Evolutionary conservation across 257 asterid genomes (phyloP).

Genomic region (Solanum raphanifolium): DNA sequence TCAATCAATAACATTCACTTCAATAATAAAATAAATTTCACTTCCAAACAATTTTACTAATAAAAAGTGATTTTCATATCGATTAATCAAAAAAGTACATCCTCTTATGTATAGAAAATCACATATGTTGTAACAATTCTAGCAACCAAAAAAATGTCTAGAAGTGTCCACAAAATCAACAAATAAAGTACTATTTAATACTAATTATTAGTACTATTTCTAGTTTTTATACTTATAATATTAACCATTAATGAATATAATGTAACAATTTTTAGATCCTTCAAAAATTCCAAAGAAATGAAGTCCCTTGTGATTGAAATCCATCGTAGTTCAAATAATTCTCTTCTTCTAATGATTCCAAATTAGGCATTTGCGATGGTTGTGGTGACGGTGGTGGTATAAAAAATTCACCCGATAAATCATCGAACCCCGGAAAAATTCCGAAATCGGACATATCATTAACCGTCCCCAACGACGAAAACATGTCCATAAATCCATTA

Average conservation of each 20-base stretch:
- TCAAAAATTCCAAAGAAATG: conserved; percentile 57
- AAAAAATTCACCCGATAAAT: conserved; percentile 22
- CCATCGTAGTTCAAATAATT: conserved; percentile 12
- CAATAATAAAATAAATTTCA: too few relatives aligned
- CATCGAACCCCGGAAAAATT: conserved; percentile 56
- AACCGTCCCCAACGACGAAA: conserved; percentile 13
- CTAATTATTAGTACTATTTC: neutral
- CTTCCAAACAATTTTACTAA: too few relatives aligned
- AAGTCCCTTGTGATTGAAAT: conserved; percentile 24
- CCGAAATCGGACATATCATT: conserved; percentile 32
- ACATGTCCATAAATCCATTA: conserved; percentile 27
- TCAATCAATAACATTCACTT: too few relatives aligned
- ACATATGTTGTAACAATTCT: neutral
- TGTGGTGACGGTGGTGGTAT: conserved; percentile 13
- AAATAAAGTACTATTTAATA: neutral
- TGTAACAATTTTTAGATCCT: neutral
- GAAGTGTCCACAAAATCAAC: neutral
- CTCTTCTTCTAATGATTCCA: conserved; percentile 22
- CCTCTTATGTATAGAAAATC: neutral
- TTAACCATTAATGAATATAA: neutral
- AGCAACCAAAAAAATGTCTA: neutral
- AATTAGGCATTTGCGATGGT: conserved; percentile 13
- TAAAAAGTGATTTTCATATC: too few relatives aligned
- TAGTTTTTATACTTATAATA: neutral
- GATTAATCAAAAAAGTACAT: neutral